Evolutionary conservation across 192 early-diverging fungal genomes (phyloP), one percentile per base, ranked within the genome.

Genomic region (Coemansia sp.): DNA sequence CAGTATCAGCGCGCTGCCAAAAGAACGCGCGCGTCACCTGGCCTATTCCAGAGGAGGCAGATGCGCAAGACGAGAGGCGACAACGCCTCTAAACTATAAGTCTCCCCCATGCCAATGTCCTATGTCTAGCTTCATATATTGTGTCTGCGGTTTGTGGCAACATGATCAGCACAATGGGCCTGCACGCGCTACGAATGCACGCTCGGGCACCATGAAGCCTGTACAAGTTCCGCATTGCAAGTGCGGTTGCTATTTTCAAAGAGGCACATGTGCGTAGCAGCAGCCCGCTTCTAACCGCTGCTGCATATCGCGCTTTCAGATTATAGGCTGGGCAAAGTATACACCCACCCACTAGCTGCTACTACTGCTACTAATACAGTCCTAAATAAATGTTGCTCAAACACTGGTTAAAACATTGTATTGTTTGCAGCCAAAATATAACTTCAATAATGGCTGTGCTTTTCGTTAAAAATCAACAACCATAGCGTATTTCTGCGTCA

Each of bases 171-270:
- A 52, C 49, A 52, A 52, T 52, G 23, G 22, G 25, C 1, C 49
- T 52, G 49, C 49, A 52, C 23, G 9, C 42, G 7, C 38, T 40
- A 40, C 1, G 38, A 8, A 40, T 40, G 38, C 11, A 48, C 45
- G 45, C 45, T 48, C 38, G 38, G 35, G 59, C 42, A 19, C 20
- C 59, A 25, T 61, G 59, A 61, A 32, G 36, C 23, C 19, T 17
- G 42, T 13, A 17, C 7, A 13, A 45, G 15, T 45, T 45, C 42
- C 42, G 42, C 42, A 17, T 45, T 17, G 17, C 42, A 45, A 17
- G 9, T 13, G 13, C 42, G 5, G 38, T 40, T 40, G 7, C 42
- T 45, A 4, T 17, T 45, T 2, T 45, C 42, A 53, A 53, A 25
- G 25, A 29, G 2, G 50, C 50, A 5, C 42, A 3, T 17, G 15